Evolutionary conservation across 768 basidiomycete species (phyloP), one percentile per base, ranked within the genome.

Genomic region (Trichaptum fuscoviolaceum): DNA sequence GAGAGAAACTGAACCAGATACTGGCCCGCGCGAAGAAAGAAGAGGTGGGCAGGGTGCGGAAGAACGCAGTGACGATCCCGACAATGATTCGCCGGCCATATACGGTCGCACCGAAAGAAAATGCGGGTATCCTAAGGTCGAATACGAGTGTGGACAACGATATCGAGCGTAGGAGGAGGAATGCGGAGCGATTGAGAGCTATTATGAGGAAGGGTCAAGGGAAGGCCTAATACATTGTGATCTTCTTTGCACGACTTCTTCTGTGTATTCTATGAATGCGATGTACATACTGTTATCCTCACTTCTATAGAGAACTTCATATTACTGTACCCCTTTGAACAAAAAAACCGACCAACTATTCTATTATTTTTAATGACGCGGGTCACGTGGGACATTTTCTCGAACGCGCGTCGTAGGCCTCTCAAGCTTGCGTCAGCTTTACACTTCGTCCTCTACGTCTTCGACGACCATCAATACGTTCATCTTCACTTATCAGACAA

Each of bases 1-100:
- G 71, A 58, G 88, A 90, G 73, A 82, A 83, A 71, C 80, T 92
- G 69, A 88, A 86, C 70, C 81, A 87, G 17, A 93, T 92, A 65
- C 78, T 91, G 65, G 88, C 87, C 10, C 81, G 86, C 64, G 89
- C 86, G 35, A 85, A 82, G 73, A 87, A 87, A 70, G 80, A 77
- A 67, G 92, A 93, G 71, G 91, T 85, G 80, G 81, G 84, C 62
- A 81, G 87, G 23, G 84, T 89, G 64, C 82, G 86, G 74, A 88
- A 86, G 82, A 91, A 95, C 65, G 90, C 91, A 2, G 93, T 95
- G 35, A 83, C 85, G 79, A 93, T 96, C 65, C 93, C 94, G 1
- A 85, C 91, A 75, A 79, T 88, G 64, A 85, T 90, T 66, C 73
- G 93, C 17, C 88, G 89, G 63, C 89, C 81, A 67, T 96, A 93